phyloP scores from a whole-genome alignment of 139 green algal genomes.

The Pleodorina starrii region DNA sequence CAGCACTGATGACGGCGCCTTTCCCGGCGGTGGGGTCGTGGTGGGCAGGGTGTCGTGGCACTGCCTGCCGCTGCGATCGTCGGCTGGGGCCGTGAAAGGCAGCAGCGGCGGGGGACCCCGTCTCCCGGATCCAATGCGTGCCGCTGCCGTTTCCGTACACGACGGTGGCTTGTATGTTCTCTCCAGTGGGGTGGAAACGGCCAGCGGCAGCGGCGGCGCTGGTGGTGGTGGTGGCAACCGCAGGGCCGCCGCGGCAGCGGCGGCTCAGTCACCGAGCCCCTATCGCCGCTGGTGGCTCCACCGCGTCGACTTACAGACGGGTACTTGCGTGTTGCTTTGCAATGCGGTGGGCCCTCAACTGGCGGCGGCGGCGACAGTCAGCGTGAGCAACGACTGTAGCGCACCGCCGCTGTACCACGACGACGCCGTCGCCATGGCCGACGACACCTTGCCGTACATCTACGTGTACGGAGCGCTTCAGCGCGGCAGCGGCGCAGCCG shows the following conservation, averaged over 20 bases:
- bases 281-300: slow-evolving; percentile 4
- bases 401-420: background rate
- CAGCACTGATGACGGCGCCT: background rate
- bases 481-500: background rate
- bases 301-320: background rate
- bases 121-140: background rate
- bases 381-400: background rate
- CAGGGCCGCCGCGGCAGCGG: background rate
- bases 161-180: slow-evolving; percentile 4
- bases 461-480: slow-evolving; percentile 36
- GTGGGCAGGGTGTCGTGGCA: background rate
- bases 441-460: slow-evolving; percentile 35
- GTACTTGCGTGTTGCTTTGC: background rate
- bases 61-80: background rate
- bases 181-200: background rate
- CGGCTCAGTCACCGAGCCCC: background rate
- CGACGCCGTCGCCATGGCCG: slow-evolving; percentile 23
- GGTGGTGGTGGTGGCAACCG: background rate
- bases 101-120: background rate
- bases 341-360: background rate
- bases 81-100: background rate
- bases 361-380: background rate
- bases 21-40: background rate
- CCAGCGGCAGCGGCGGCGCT: background rate
- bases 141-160: background rate